Conservation (phyloP, 2,329 filamentous ascomycete genomes). For the Tolypocladium nubicola region DNA sequence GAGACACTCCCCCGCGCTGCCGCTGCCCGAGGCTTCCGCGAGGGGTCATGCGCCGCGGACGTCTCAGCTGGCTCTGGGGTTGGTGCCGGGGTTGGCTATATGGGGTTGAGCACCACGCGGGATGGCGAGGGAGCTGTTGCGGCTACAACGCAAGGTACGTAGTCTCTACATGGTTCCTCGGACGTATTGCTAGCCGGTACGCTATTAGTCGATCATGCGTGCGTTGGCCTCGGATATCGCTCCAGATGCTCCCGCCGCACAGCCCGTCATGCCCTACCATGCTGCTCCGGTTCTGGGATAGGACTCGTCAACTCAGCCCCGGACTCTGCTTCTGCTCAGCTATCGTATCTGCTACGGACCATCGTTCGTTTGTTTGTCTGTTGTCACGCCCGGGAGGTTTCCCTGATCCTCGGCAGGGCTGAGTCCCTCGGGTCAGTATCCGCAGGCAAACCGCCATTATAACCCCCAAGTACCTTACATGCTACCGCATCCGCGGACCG, state of each 20-base stretch:
- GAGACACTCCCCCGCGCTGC: background rate
- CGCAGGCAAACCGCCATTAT: background rate
- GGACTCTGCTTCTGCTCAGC: background rate
- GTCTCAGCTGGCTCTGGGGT: background rate
- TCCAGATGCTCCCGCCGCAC: background rate
- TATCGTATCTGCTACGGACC: background rate
- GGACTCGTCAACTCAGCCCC: background rate
- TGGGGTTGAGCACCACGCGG: background rate
- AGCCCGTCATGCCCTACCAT: background rate
- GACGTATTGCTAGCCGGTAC: too few species aligned
- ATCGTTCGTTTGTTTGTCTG: background rate
- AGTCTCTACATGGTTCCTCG: too few species aligned
- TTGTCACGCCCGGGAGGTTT: too few species aligned
- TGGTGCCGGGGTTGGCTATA: too few species aligned
- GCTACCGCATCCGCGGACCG: background rate
- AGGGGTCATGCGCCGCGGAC: background rate
- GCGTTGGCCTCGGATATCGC: background rate
- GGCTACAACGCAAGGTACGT: too few species aligned
- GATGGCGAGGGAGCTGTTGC: too few species aligned
- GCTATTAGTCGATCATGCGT: background rate
- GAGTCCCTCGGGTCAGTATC: background rate
- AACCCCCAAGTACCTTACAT: background rate
- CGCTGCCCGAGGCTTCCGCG: background rate
- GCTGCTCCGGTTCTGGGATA: background rate
- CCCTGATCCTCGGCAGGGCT: background rate